Evolutionary conservation across 164 flowering plant genomes (phyloP), one percentile per base, ranked within the genome.

Genomic region (Magnolia officinalis): DNA sequence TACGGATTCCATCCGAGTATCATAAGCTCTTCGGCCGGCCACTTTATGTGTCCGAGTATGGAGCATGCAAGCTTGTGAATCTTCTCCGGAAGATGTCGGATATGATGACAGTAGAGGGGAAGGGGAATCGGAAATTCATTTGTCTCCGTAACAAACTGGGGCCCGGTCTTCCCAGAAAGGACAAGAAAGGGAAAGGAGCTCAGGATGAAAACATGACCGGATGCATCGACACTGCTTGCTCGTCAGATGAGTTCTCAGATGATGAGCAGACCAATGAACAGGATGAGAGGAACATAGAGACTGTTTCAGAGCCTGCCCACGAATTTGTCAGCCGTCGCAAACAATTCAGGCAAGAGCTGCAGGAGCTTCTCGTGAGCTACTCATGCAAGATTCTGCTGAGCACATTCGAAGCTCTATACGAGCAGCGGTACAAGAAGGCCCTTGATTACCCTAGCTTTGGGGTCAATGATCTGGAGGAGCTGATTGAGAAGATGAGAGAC

Each of bases 361-460:
- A 92, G 70, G 98, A 96, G 80, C 95, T 96, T 80, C 85, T 96
- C 18, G 98, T 96, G 50, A 96, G 98, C 83, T 94, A 91, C 75
- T 87, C 89, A 9, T 88, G 96, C 77, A 81, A 85, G 67, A 88
- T 94, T 63, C 87, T 83, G 77, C 45, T 96, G 37, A 80, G 83
- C 71, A 82, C 77, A 73, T 94, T 96, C 55, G 94, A 92, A 81
- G 90, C 82, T 8, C 84, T 92, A 74, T 96, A 96, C 76, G 80
- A 86, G 79, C 98, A 92, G 74, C 82, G 98, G 73, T 92, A 96
- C 87, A 94, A 96, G 85, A 89, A 83, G 79, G 77, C 83, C 13
- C 80, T 94, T 23, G 88, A 91, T 63, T 91, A 83, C 77, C 75
- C 21, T 16, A 89, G 75, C 71, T 86, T 91, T 72, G 94, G 97